Evolutionary conservation across 2,329 filamentous ascomycete genomes (phyloP).

Genomic region (Pezicula rhizophila): DNA sequence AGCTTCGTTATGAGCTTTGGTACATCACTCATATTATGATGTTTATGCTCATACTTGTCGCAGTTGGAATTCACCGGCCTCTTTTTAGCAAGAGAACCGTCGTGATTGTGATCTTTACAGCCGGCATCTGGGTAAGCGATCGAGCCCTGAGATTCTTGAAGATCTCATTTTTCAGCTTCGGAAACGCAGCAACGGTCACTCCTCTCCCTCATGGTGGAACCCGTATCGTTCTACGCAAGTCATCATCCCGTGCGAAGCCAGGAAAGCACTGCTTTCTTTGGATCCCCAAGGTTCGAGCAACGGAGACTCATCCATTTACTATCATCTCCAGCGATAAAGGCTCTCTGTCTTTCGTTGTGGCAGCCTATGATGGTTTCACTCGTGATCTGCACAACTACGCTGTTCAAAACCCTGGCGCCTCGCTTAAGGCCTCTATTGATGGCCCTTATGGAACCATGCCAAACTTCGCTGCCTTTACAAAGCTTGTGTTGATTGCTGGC

Average conservation of each 20-base stretch:
- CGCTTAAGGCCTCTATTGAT: conserved; percentile 47
- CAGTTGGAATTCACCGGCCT: conserved; percentile 46
- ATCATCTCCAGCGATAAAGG: conserved; percentile 40
- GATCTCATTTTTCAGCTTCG: conserved; percentile 38
- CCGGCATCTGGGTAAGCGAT: conserved; percentile 44
- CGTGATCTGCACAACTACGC: conserved; percentile 47
- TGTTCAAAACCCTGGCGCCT: conserved; percentile 39
- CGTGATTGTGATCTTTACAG: conserved; percentile 36
- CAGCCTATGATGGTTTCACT: conserved; percentile 54
- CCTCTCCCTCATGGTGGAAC: conserved; percentile 49
- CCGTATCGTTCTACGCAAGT: conserved; percentile 47
- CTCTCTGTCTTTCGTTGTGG: conserved; percentile 49
- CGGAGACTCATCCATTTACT: conserved; percentile 60
- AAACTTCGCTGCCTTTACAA: conserved; percentile 45
- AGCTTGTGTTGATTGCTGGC: conserved; percentile 52
- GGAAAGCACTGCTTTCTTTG: conserved; percentile 60
- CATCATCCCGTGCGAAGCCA: conserved; percentile 36
- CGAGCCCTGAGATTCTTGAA: conserved; percentile 41
- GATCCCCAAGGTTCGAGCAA: conserved; percentile 50
- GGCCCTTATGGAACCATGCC: conserved; percentile 54
- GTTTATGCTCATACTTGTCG: conserved; percentile 42
- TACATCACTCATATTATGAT: conserved; percentile 46
- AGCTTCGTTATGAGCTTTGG: conserved; percentile 47
- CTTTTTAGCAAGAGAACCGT: conserved; percentile 34
- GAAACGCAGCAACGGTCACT: conserved; percentile 46